Evolutionary conservation across 805 yeast genomes (phyloP), one percentile per base, ranked within the genome.

Genomic region (Candida sakaeoensis): DNA sequence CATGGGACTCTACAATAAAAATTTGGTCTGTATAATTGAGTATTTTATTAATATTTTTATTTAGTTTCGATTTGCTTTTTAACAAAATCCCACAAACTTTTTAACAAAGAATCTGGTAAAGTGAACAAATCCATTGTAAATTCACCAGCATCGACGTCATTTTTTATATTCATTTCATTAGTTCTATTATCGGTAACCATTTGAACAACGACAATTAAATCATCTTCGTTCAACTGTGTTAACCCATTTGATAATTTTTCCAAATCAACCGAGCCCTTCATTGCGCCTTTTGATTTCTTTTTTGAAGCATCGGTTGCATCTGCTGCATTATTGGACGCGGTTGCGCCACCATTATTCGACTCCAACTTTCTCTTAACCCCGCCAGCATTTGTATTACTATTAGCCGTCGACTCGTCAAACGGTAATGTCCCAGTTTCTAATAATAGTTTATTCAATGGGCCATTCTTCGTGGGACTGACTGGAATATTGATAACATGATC

Each of bases 111-210:
- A 58, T 91, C 97, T 15, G 98, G 98, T 50, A 91, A 71, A 19
- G 97, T 90, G 63, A 80, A 90, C 51, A 91, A 75, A 65, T 91
- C 99, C 86, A 91, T 87, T 40, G 95, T 88, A 61, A 93, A 91
- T 68, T 93, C 98, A 39, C 99, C 99, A 53, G 87, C 91, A 46
- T 91, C 98, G 37, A 87, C 89, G 55, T 91, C 95, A 61, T 93
- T 91, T 59, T 90, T 90, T 52, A 91, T 84, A 63, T 85, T 89
- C 95, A 91, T 91, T 36, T 91, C 98, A 33, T 87, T 79, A 4
- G 98, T 88, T 57, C 87, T 79, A 66, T 93, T 93, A 61, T 91
- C 98, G 32, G 95, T 89, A 29, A 91, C 93, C 96, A 91, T 90
- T 65, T 91, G 98, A 40, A 91, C 98, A 36, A 93, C 93, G 24